These are phyloP conservation scores for Gelatoporia subvermispora DNA, from an alignment of 768 basidiomycete species.

Conservation along the genomic window DNA sequence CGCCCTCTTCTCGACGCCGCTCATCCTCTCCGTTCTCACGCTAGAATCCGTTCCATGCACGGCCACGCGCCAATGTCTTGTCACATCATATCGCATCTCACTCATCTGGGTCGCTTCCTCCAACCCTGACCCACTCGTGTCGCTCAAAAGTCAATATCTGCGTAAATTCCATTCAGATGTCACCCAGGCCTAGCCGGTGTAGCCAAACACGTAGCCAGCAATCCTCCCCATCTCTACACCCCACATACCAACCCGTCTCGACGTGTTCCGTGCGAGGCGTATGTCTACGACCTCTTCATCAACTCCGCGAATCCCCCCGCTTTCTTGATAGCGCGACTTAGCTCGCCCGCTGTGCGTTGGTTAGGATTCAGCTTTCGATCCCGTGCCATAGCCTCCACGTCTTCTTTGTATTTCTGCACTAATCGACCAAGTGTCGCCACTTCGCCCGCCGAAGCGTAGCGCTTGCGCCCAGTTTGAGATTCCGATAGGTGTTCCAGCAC, in stretches of 20 bases:
- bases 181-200: slow-evolving; percentile 6
- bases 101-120: background rate
- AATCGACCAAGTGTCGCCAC: slow-evolving; percentile 59
- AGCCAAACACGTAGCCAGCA: slow-evolving; percentile 9
- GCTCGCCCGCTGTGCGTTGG: slow-evolving; percentile 80
- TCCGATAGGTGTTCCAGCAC: slow-evolving; percentile 64
- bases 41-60: slow-evolving; percentile 1
- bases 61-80: slow-evolving; percentile 7
- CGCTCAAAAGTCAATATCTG: background rate
- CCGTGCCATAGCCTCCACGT: slow-evolving; percentile 71
- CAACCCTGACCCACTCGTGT: background rate
- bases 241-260: background rate
- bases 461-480: slow-evolving; percentile 19
- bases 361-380: slow-evolving; percentile 77
- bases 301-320: slow-evolving; percentile 42
- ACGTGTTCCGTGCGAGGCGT: slow-evolving; percentile 2
- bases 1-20: no score
- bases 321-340: slow-evolving; percentile 57
- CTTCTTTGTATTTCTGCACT: slow-evolving; percentile 62
- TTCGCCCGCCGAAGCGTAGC: slow-evolving; percentile 70
- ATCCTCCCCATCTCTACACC: slow-evolving; percentile 4
- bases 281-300: slow-evolving; percentile 1
- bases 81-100: background rate
- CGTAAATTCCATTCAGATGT: no score
- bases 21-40: no score